Conservation (phyloP, 306 rosid genomes). For the Pyrus pyrifolia region DNA sequence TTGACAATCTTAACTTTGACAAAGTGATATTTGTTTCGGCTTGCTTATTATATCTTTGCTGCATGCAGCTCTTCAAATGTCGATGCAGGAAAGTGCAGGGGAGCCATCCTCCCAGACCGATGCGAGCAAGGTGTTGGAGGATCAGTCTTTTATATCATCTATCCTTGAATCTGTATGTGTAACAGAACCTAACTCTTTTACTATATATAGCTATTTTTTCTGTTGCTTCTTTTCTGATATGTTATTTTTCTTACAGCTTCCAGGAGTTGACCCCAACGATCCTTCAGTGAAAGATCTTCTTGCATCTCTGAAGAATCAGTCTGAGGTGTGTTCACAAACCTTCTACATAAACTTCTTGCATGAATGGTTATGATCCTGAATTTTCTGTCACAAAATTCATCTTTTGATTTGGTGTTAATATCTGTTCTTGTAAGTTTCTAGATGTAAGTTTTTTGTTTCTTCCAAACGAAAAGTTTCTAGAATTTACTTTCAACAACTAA, state of each 20-base stretch:
- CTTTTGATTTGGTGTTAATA: not conserved
- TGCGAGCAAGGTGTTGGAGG: slow-evolving; percentile 30
- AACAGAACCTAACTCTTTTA: not conserved
- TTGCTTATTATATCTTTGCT: not conserved
- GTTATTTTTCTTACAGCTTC: slow-evolving; percentile 23
- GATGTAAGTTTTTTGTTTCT: not conserved
- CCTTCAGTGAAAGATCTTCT: slow-evolving; percentile 37
- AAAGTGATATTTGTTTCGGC: not conserved
- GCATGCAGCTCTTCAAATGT: slow-evolving; percentile 37
- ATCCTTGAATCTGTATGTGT: slow-evolving; percentile 31
- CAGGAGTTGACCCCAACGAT: slow-evolving; percentile 40
- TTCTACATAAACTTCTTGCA: not conserved
- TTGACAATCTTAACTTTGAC: not conserved
- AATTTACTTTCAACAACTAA: not conserved
- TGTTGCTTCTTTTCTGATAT: not conserved
- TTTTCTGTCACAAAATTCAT: not conserved
- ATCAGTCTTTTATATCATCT: slow-evolving; percentile 30
- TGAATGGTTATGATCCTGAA: not conserved
- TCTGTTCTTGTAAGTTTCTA: not conserved
- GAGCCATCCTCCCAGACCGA: slow-evolving; percentile 13
- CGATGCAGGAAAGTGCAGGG: slow-evolving; percentile 27
- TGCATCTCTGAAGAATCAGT: slow-evolving; percentile 27
- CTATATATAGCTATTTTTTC: not conserved
- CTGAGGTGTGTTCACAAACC: slow-evolving; percentile 14
- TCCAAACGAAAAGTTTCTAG: not conserved